phyloP scores from a whole-genome alignment of 768 basidiomycete genomes.

The Suillus subalutaceus region DNA sequence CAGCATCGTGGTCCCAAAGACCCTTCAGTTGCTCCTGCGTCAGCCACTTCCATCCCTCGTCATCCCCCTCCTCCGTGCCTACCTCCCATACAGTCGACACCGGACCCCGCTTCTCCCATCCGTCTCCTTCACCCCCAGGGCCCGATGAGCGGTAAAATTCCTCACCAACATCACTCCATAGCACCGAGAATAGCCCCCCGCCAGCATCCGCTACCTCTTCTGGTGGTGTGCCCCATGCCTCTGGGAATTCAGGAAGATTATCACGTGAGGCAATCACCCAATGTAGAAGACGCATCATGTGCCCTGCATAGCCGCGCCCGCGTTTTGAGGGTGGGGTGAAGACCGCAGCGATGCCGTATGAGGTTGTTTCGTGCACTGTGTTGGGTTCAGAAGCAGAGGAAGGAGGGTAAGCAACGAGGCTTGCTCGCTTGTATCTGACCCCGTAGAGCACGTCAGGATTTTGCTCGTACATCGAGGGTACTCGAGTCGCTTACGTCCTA shows the following conservation, averaged over 20 bases:
- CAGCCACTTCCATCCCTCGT: slow-evolving; percentile 32
- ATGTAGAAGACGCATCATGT: slow-evolving; percentile 70
- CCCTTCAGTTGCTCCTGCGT: slow-evolving; percentile 36
- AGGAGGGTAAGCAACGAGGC: slow-evolving; percentile 30
- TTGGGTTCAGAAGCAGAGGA: slow-evolving; percentile 8
- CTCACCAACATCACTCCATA: slow-evolving; percentile 59
- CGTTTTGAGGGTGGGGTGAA: slow-evolving; percentile 55
- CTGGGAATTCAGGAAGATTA: slow-evolving; percentile 40
- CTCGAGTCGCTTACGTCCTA: slow-evolving; percentile 51
- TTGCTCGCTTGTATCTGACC: slow-evolving; percentile 39
- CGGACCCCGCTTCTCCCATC: slow-evolving; percentile 47
- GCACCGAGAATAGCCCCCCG: slow-evolving; percentile 48
- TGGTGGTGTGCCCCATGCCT: slow-evolving; percentile 49
- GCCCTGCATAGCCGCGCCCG: slow-evolving; percentile 57
- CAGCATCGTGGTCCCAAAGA: slow-evolving; percentile 45
- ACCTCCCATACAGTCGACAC: slow-evolving; percentile 46
- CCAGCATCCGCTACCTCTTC: slow-evolving; percentile 35
- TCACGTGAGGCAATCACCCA: slow-evolving; percentile 47
- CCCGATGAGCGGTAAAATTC: slow-evolving; percentile 49
- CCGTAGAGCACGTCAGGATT: neutral
- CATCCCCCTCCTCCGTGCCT: slow-evolving; percentile 5
- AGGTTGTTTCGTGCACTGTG: slow-evolving; percentile 36
- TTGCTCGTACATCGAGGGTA: neutral
- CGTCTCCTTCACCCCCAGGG: slow-evolving; percentile 33
- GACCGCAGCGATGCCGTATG: slow-evolving; percentile 60